A percentile compares a stretch with the other conserved stretches of the same genome.
Conservation (phyloP, 2,329 filamentous ascomycete genomes). For the Trichoderma pleuroti region DNA sequence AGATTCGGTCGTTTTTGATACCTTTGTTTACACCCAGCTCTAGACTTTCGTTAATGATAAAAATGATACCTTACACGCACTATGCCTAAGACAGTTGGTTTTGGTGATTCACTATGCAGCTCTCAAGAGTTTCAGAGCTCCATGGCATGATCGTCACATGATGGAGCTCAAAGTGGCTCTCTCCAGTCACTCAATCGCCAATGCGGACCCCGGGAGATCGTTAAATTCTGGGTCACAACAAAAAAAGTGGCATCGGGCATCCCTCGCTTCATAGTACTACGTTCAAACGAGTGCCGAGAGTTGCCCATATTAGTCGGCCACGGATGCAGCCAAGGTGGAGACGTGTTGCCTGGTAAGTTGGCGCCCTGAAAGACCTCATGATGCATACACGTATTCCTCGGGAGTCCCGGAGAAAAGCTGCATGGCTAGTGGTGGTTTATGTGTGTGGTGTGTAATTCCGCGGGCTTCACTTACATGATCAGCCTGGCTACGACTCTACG, state of each 20-base stretch:
- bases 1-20: constrained; percentile 14
- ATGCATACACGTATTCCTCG: neutral
- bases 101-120: neutral
- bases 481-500: neutral
- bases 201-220: neutral
- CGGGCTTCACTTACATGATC: neutral
- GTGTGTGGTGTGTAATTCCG: neutral
- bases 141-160: constrained; percentile 1
- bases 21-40: neutral
- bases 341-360: neutral
- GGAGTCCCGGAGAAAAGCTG: neutral
- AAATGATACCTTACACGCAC: constrained; percentile 6
- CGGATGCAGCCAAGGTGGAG: neutral
- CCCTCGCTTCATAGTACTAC: neutral
- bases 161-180: neutral
- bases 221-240: neutral
- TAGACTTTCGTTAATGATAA: constrained; percentile 11
- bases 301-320: neutral
- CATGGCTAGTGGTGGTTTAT: neutral
- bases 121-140: neutral
- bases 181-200: neutral
- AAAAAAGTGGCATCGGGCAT: neutral
- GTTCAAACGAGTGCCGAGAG: neutral
- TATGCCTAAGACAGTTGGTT: neutral
- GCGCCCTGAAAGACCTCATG: neutral